Evolutionary conservation across 768 basidiomycete species (phyloP), one percentile per base, ranked within the genome.

Genomic region (Holtermanniella nyarrowii): DNA sequence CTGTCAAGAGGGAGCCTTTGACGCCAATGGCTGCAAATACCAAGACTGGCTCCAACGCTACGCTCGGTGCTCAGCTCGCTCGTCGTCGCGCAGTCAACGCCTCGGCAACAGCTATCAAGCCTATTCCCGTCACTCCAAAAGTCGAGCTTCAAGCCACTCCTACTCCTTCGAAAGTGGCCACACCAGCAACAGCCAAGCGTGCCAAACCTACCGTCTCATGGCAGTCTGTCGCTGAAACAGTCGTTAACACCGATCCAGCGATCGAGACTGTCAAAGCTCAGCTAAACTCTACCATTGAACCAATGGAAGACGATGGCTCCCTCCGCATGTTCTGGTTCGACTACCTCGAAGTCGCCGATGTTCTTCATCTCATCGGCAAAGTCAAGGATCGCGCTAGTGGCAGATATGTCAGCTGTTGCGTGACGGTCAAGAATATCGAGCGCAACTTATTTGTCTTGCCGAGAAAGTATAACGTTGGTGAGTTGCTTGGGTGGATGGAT

Each of bases 281-380:
- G 5, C n/a, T n/a, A n/a, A 40, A 47, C 46, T 48, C 49, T 26
- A 51, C 22, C 26, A 44, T 37, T 44, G 49, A 23, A 53, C 83
- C 83, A 0, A 76, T 90, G 1, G 88, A 96, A 63, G 73, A 79
- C 3, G 88, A 95, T 57, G 89, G 88, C 1, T 85, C 82, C 2
- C 74, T 97, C 13, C 79, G 79, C 23, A 90, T 99, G 76, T 99
- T 84, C 76, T 99, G 95, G 95, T 76, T 96, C 20, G 95, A 99
- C 66, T 88, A 88, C 63, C 80, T 91, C 26, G 89, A 97, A 66
- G 80, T 85, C 14, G 55, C 70, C 22, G 93, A 90, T 14, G 80
- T 79, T 53, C 75, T 99, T 3, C 84, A 88, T 66, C 84, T 99
- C 57, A 80, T 87, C 42, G 95, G 95, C 5, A 97, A 97, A 73